Evolutionary conservation across 306 rosid genomes (phyloP), one percentile per base, ranked within the genome.

Genomic region (Cucumis hystrix): DNA sequence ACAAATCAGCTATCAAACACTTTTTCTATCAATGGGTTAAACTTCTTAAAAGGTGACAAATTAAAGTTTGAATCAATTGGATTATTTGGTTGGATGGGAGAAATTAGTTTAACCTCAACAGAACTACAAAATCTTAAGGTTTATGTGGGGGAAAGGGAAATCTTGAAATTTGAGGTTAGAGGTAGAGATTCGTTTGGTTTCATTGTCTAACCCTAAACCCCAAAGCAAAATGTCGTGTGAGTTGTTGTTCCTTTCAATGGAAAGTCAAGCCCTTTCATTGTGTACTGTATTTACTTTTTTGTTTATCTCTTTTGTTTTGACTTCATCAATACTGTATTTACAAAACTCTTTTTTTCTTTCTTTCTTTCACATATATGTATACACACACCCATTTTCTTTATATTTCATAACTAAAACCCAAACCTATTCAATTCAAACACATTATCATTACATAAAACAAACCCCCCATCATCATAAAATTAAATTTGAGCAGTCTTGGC

Each of bases 181-280:
- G 69, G 45, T 13, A 15, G 12, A 65, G 49, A 37, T 84, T 83
- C 82, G 68, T 80, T 86, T 88, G 81, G 84, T 88, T 78, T 87
- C 87, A 81, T 85, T 87, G 83, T 82, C 81, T 6, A 28, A 5
- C 49, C 23, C 23, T 86, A 88, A 55, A 84, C 84, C 90, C 56
- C 18, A 51, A 51, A 51, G 7, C 54, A 12, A 49, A 49, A 82
- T 79, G 84, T 89, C 97, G 89, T 87, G 95, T 87, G 92, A 86
- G 84, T 76, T 80, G 89, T 83, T 84, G 89, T 83, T 84, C 87
- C 79, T 85, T 88, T 88, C 89, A 57, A 84, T 77, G 86, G 89
- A 91, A 86, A 89, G 86, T 80, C 84, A 83, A 2, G 37, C 0
- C 37, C 33, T 10, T 10, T 41, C 18, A 0, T 25, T 60, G 37